Percentiles rank a stretch among this genome's conserved stretches.
Evolutionary conservation across 768 basidiomycete species (phyloP).

Genomic region (Auriscalpium vulgare): DNA sequence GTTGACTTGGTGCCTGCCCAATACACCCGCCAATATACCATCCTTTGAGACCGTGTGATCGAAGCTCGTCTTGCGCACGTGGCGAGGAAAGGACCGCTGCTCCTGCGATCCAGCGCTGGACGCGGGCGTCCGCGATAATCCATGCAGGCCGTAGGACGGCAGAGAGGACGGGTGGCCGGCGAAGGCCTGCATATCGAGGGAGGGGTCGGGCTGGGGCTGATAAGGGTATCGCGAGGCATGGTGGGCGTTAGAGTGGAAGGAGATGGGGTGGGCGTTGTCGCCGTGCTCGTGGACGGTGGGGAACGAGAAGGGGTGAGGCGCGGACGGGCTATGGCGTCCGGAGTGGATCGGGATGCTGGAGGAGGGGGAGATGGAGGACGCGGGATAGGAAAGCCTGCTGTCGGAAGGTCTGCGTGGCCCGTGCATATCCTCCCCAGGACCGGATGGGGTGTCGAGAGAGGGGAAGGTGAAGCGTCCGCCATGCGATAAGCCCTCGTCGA

Average conservation of each 20-base stretch:
- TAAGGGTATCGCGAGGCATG: constrained; percentile 6
- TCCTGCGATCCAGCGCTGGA: constrained; percentile 24
- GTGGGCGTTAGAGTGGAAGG: neutral
- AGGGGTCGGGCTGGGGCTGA: neutral
- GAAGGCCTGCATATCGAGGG: constrained; percentile 1
- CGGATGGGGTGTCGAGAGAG: constrained; percentile 16
- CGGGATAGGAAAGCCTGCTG: constrained; percentile 16
- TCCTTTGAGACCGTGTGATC: constrained; percentile 82
- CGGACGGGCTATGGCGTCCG: constrained; percentile 27
- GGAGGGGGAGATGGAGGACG: constrained; percentile 15
- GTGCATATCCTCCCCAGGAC: constrained; percentile 32
- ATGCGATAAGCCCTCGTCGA: constrained; percentile 18
- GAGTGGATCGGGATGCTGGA: constrained; percentile 21
- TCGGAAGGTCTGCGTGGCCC: constrained; percentile 29
- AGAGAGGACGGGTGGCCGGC: constrained; percentile 56
- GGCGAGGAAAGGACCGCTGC: constrained; percentile 63
- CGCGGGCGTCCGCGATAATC: constrained; percentile 33
- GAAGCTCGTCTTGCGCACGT: constrained; percentile 90
- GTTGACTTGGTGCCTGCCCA: constrained; percentile 75
- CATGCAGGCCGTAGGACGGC: constrained; percentile 63
- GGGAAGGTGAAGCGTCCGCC: constrained; percentile 14
- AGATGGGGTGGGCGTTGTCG: neutral
- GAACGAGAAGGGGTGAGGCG: constrained; percentile 8
- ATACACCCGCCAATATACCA: constrained; percentile 46
- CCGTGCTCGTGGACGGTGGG: constrained; percentile 13